Percentiles rank a stretch among this genome's conserved stretches.
Conservation (phyloP, 768 basidiomycete genomes). For the Termitomyces sp. region DNA sequence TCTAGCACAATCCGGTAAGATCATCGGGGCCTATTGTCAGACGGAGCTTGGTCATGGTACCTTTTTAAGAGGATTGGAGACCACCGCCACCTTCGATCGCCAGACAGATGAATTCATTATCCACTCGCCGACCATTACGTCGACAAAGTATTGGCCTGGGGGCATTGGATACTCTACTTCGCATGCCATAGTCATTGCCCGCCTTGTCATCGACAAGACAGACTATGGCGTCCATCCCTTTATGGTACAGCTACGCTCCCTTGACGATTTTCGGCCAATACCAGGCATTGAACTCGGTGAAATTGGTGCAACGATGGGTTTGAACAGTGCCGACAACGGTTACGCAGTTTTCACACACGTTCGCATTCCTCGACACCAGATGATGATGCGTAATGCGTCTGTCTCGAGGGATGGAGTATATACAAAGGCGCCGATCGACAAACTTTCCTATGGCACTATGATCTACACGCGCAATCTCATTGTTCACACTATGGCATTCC, state of each 20-base stretch:
- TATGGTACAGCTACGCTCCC: constrained; percentile 21
- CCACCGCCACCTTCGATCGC: constrained; percentile 21
- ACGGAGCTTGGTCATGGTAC: constrained; percentile 25
- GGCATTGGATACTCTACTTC: constrained; percentile 19
- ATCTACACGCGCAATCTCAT: constrained; percentile 14
- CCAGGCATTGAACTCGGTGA: constrained; percentile 22
- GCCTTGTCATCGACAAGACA: neutral
- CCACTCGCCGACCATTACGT: constrained; percentile 19
- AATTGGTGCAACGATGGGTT: constrained; percentile 18
- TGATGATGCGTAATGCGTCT: constrained; percentile 18
- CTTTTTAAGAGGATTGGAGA: constrained; percentile 21
- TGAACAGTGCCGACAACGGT: constrained; percentile 21
- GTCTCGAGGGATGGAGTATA: constrained; percentile 18
- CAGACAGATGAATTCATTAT: constrained; percentile 20
- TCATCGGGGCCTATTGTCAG: constrained; percentile 14
- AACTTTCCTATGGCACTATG: constrained; percentile 20
- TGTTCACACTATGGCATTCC: constrained; percentile 13
- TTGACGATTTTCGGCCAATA: constrained; percentile 17
- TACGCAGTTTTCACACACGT: constrained; percentile 19
- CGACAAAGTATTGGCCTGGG: constrained; percentile 23
- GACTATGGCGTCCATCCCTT: constrained; percentile 8
- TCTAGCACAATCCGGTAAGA: constrained; percentile 15
- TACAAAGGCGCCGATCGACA: constrained; percentile 4
- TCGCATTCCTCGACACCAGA: constrained; percentile 19
- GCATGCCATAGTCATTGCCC: constrained; percentile 23